Evolutionary conservation across 495 filamentous ascomycete species (phyloP), one percentile per base, ranked within the genome.

Genomic region (Antarctomyces pellizariae): DNA sequence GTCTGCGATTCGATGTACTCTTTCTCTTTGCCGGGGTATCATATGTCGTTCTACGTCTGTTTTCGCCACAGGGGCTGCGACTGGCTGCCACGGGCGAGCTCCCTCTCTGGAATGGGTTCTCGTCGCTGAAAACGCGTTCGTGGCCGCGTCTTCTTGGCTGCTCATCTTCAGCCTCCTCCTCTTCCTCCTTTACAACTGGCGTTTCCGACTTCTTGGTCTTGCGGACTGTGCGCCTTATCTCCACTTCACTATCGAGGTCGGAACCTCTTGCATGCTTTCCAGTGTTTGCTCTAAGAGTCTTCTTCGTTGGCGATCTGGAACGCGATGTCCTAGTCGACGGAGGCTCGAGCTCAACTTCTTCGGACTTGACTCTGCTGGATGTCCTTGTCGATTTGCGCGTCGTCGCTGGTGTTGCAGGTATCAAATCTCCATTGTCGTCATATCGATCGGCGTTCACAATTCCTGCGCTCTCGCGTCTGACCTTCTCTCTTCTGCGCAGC

Each of bases 101-200:
- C 8, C 79, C 82, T 41, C 77, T 86, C 44, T 97, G 86, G 39
- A 97, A 97, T 1, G 86, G 84, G 40, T 97, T 97, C 25, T 95
- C 82, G 39, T 64, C 55, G 17, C 70, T 73, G 48, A 95, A 91
- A 33, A 75, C 61, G 39, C 57, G 65, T 12, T 62, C 59, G 18
- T 48, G 52, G 32, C 38, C 13, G 26, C 22, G 16, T 23, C 42
- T 7, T 50, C 46, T 12, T 32, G 43, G 8, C 42, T 36, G 31
- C 55, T 42, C 16, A 35, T 43, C 43, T 50, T 62, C 20, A 16
- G 33, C 49, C 17, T 48, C 44, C 8, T 51, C 42, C 21, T 56
- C 51, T 30, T 62, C 59, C 2, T 39, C 38, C 31, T 63, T 59
- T 4, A 56, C 35, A 13, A 39, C 35, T n/a, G 59, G 57, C 3